These are phyloP conservation scores for Dioscorea zingiberensis DNA, from an alignment of 106 monocot genomes.

Conservation along the genomic window DNA sequence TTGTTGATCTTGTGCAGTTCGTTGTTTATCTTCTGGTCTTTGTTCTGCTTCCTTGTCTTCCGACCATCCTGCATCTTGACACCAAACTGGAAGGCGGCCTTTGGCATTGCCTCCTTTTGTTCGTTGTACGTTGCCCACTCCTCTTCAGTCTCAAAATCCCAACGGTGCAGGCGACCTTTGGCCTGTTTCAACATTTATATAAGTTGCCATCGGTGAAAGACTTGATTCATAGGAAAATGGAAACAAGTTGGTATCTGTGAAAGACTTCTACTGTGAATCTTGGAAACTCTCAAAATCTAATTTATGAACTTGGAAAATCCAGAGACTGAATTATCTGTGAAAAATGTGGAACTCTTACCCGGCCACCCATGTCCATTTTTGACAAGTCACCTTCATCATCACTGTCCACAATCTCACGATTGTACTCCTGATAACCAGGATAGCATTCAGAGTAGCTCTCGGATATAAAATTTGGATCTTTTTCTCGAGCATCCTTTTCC, in stretches of 20 bases:
- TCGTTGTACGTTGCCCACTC: slow-evolving; percentile 98
- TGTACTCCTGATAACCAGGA: slow-evolving; percentile 96
- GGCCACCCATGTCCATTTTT: slow-evolving; percentile 99
- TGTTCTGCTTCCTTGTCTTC: slow-evolving; percentile 98
- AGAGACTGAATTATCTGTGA: neutral
- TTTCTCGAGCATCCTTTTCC: slow-evolving; percentile 94
- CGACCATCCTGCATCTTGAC: slow-evolving; percentile 99
- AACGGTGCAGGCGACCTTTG: slow-evolving; percentile 92
- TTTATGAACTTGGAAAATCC: neutral
- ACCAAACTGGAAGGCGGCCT: slow-evolving; percentile 98
- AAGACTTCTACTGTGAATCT: no score
- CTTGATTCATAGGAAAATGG: neutral
- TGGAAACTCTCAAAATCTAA: no score
- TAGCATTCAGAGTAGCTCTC: slow-evolving; percentile 99
- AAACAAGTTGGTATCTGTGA: neutral
- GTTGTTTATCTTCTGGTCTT: slow-evolving; percentile 92
- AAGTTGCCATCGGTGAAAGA: neutral
- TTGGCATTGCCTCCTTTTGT: slow-evolving; percentile 98
- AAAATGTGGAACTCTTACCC: slow-evolving; percentile 43
- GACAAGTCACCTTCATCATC: slow-evolving; percentile 94
- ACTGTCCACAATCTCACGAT: slow-evolving; percentile 81
- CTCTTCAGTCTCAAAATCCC: slow-evolving; percentile 99
- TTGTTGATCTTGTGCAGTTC: slow-evolving; percentile 97
- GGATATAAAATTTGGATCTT: slow-evolving; percentile 95
- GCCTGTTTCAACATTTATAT: slow-evolving; percentile 40